Conservation (phyloP, 2,329 filamentous ascomycete species). For the Myriosclerotinia curreyana region DNA sequence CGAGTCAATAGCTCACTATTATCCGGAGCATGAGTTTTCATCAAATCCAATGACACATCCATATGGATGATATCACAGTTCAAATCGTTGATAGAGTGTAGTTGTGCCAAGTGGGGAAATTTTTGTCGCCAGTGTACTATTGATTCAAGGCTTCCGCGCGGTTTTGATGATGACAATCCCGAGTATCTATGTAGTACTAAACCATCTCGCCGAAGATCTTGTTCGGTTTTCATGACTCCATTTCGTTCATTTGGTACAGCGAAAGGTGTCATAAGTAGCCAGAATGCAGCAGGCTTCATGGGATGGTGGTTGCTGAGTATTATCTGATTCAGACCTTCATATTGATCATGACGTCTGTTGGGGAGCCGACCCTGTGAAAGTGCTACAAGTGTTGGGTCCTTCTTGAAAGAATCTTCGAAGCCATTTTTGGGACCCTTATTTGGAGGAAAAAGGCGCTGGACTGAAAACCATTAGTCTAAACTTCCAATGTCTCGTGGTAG, state of each 20-base stretch:
- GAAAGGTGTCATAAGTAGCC: conserved; percentile 33
- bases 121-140: conserved; percentile 57
- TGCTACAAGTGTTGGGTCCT: conserved; percentile 61
- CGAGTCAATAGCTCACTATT: conserved; percentile 60
- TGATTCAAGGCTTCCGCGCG: conserved; percentile 46
- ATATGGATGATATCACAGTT: conserved; percentile 60
- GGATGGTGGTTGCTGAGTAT: conserved; percentile 22
- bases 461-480: conserved; percentile 28
- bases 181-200: conserved; percentile 34
- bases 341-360: conserved; percentile 26
- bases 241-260: conserved; percentile 27
- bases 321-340: conserved; percentile 26
- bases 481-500: neutral
- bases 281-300: conserved; percentile 33
- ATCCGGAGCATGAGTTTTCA: conserved; percentile 54
- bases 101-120: conserved; percentile 55
- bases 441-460: conserved; percentile 55
- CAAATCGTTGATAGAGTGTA: conserved; percentile 51
- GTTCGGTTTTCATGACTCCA: conserved; percentile 26
- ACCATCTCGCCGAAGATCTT: conserved; percentile 29
- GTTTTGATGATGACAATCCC: conserved; percentile 25
- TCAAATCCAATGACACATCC: conserved; percentile 58
- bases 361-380: conserved; percentile 48
- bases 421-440: conserved; percentile 54
- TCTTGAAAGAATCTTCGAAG: conserved; percentile 58